Evolutionary conservation across 371 early-diverging fungal genomes (phyloP).

Genomic region (Entomophthora muscae): DNA sequence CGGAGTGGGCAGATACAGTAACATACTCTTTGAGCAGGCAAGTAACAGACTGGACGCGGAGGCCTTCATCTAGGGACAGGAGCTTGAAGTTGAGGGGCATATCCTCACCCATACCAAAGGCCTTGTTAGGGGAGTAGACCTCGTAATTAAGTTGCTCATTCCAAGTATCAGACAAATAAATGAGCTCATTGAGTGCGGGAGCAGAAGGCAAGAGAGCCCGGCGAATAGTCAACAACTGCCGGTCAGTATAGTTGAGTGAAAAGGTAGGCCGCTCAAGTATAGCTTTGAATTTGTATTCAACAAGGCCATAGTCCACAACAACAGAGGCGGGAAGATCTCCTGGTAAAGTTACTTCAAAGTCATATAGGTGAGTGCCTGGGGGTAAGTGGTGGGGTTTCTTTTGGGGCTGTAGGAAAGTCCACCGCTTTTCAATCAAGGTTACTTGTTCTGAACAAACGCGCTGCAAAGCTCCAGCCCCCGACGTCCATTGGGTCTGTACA

Average conservation of each 20-base stretch:
- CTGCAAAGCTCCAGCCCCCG: constrained; percentile 4
- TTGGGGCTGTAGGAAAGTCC: constrained; percentile 9
- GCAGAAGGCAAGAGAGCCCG: constrained; percentile 5
- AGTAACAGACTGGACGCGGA: constrained; percentile 2
- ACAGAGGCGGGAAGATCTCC: constrained; percentile 9
- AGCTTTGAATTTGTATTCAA: constrained; percentile 8
- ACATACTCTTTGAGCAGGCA: constrained; percentile 9
- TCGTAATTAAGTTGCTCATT: constrained; percentile 10
- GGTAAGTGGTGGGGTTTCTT: neutral
- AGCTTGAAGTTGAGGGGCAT: constrained; percentile 9
- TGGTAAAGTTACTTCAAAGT: constrained; percentile 8
- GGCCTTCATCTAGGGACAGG: neutral
- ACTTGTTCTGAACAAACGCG: constrained; percentile 3
- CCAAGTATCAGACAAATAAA: constrained; percentile 11
- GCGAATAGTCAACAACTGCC: constrained; percentile 5
- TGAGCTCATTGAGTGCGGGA: neutral
- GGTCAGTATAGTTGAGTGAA: constrained; percentile 7
- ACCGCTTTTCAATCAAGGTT: constrained; percentile 6
- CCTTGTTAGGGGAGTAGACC: constrained; percentile 6
- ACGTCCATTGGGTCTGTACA: constrained; percentile 3
- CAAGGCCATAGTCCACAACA: neutral
- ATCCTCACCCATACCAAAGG: constrained; percentile 10
- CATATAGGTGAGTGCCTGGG: constrained; percentile 8
- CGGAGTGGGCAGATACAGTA: neutral
- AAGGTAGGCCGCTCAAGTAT: constrained; percentile 9